Base-by-base conservation (phyloP, 2,329 filamentous ascomycete genomes). In the Fusarium hostae region DNA sequence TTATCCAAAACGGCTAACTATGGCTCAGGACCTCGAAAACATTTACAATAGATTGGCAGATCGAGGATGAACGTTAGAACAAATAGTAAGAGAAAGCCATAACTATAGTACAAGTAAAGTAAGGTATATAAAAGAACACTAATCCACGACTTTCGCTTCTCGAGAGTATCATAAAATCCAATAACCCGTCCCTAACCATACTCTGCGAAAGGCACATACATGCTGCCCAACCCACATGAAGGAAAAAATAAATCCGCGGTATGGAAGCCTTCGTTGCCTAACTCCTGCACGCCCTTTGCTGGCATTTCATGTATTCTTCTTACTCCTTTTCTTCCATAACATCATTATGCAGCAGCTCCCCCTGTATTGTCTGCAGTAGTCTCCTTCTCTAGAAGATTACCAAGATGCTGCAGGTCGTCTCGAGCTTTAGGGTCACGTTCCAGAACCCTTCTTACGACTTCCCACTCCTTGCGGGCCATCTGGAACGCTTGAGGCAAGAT, bases 401-500 rank as follows among this genome's bases (percentile, higher is more conserved):
- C 88, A 6, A 91, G 81, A 58, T 88, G 84, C 55, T 85, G 82
- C 22, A 91, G 79, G 75, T 94, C 89, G 3, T 90, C 86, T 26
- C 89, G 85, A 0, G 93, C 89, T 26, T 86, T 86, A 1, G 90
- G 89, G 59, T 94, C 90, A 15, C 86, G 84, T 54, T 90, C 86
- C 28, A 94, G 85, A 18, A 95, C 90, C 41, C 87, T 86, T 56
- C 88, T 86, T 68, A 98, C 88, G 32, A 96, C 89, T 60, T 88
- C 85, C 87, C 96, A 91, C 77, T 97, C 93, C 20, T 87, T 83
- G n/a, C 88, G 85, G 48, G 90, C 86, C 85, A 92, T 93, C 54
- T 88, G 87, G 24, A 87, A 89, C 2, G 91, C 91, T 71, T 93
- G 90, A 9, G 90, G 88, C 47, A 94, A 83, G 8, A 95, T 82